phyloP scores from a whole-genome alignment of 768 basidiomycete species.

The Xerocomus spinulosus region DNA sequence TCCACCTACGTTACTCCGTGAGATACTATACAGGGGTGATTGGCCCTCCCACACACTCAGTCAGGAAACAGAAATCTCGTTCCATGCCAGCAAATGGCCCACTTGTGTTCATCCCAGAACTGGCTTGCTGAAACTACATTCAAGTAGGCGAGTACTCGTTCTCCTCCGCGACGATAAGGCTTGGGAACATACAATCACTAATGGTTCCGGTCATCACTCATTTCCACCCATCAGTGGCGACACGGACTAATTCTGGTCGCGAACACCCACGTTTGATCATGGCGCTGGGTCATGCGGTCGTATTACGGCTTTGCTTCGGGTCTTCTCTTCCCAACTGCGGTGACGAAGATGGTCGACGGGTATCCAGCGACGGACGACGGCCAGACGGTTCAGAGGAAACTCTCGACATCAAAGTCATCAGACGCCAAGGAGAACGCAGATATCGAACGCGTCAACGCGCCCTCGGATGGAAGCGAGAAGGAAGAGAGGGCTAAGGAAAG shows the following conservation, averaged over 20 bases:
- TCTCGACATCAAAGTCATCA: conserved; percentile 11
- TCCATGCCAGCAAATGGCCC: no score
- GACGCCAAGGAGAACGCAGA: conserved; percentile 18
- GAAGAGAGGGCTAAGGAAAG: conserved; percentile 1
- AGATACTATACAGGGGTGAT: no score
- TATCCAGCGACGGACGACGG: neutral
- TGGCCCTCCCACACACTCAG: no score
- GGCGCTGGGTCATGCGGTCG: neutral
- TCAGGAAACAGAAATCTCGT: no score
- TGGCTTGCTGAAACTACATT: no score
- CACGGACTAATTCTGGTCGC: neutral
- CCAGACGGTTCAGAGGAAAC: conserved; percentile 19
- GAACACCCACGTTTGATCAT: conserved; percentile 1
- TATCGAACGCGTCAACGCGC: conserved; percentile 9
- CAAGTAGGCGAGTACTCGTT: no score
- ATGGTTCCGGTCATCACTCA: no score
- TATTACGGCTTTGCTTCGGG: conserved; percentile 1
- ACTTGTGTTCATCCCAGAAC: no score
- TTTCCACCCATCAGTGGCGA: no score
- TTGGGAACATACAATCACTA: no score
- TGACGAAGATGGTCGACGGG: conserved; percentile 16
- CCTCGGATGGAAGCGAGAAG: conserved; percentile 7
- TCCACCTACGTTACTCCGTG: no score
- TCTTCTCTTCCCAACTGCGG: neutral
- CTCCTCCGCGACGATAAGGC: no score